phyloP scores from a whole-genome alignment of 768 basidiomycete genomes.

The Podaxis pistillaris region DNA sequence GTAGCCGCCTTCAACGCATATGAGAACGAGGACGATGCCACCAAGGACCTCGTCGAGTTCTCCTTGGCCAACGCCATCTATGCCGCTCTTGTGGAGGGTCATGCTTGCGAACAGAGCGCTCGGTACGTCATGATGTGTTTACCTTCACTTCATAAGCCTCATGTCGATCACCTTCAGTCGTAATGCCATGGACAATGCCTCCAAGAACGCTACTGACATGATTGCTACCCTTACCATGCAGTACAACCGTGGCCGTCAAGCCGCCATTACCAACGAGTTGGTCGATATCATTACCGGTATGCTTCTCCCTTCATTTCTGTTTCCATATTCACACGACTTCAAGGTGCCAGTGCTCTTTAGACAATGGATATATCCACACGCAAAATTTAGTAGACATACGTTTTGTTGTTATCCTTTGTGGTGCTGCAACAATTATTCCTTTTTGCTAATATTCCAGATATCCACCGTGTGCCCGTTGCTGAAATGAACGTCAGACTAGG shows the following conservation, averaged over 20 bases:
- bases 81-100: constrained; percentile 90
- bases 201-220: constrained; percentile 98
- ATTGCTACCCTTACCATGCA: constrained; percentile 84
- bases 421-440: constrained; percentile 7
- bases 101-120: constrained; percentile 92
- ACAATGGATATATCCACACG: constrained; percentile 4
- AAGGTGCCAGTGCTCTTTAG: constrained; percentile 48
- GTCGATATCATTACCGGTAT: constrained; percentile 90
- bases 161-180: constrained; percentile 47
- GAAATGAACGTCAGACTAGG: neutral
- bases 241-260: constrained; percentile 98
- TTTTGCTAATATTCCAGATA: constrained; percentile 13
- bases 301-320: constrained; percentile 21
- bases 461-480: constrained; percentile 12
- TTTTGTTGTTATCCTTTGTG: constrained; percentile 6
- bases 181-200: constrained; percentile 99
- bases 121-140: constrained; percentile 48
- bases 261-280: constrained; percentile 94
- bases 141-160: neutral
- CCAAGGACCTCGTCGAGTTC: constrained; percentile 93
- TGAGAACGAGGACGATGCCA: constrained; percentile 96
- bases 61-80: constrained; percentile 95
- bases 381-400: constrained; percentile 14
- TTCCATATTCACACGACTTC: neutral
- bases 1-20: constrained; percentile 90